Conservation (phyloP, 306 rosid genomes). For the Vachellia pachyceras region DNA sequence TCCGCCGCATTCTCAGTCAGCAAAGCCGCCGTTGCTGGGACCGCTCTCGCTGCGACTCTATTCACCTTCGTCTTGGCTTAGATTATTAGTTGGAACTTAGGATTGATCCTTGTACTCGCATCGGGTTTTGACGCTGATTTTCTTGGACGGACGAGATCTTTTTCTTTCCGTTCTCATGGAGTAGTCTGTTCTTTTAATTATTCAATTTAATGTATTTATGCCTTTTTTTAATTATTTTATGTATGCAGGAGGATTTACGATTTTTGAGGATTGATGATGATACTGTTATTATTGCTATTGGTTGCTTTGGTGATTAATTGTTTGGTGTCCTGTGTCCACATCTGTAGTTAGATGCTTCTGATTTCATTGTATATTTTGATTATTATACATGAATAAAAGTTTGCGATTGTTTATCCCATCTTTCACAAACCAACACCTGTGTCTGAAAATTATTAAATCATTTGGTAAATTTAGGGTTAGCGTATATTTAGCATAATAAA, state of each 20-base stretch:
- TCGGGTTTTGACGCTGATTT: constrained; percentile 43
- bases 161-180: constrained; percentile 30
- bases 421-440: too few species aligned
- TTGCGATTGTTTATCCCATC: constrained; percentile 24
- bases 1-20: constrained; percentile 50
- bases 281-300: constrained; percentile 14
- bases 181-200: constrained; percentile 5
- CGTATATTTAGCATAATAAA: too few species aligned
- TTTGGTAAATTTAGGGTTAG: too few species aligned
- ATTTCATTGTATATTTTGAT: constrained; percentile 65
- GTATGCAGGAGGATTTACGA: constrained; percentile 30
- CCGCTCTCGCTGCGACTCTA: constrained; percentile 69
- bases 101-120: constrained; percentile 43
- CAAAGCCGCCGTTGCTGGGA: constrained; percentile 56
- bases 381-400: constrained; percentile 63
- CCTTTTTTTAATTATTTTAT: constrained; percentile 41
- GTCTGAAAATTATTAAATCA: too few species aligned
- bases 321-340: constrained; percentile 51
- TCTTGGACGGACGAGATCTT: constrained; percentile 66
- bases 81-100: background rate
- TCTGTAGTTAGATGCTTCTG: constrained; percentile 59
- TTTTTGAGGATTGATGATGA: constrained; percentile 32
- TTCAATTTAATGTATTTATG: constrained; percentile 32
- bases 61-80: constrained; percentile 71
- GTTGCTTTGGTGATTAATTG: background rate